phyloP scores from a whole-genome alignment of 352 stramenopile species.

The Pythium oligandrum region DNA sequence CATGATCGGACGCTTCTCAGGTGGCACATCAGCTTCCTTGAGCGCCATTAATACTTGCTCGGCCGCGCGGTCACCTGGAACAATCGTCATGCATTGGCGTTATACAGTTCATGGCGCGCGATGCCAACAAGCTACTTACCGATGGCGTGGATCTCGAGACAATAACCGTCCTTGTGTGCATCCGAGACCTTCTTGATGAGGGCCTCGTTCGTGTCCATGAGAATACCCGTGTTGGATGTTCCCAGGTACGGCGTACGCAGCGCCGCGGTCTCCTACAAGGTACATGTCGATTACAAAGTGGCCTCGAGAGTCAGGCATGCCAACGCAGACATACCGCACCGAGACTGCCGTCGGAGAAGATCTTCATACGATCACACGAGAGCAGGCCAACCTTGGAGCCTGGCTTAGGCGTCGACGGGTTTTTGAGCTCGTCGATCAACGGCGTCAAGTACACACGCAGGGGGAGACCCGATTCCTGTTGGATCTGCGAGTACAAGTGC shows the following conservation, averaged over 20 bases:
- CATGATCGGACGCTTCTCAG: constrained; percentile 69
- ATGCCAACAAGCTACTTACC: constrained; percentile 26
- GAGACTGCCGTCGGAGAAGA: constrained; percentile 87
- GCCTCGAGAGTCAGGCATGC: too few relatives aligned
- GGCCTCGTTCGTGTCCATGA: constrained; percentile 73
- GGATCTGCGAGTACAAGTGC: constrained; percentile 75
- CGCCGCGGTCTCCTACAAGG: constrained; percentile 73
- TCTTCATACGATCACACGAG: constrained; percentile 82
- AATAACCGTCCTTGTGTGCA: constrained; percentile 50
- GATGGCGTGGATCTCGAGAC: constrained; percentile 88
- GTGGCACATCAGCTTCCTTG: constrained; percentile 35
- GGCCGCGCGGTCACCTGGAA: constrained; percentile 55
- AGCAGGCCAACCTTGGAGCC: constrained; percentile 46
- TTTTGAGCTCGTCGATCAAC: constrained; percentile 55
- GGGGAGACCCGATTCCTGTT: constrained; percentile 43
- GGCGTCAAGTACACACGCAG: constrained; percentile 80
- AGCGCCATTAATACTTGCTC: constrained; percentile 75
- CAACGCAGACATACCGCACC: constrained; percentile 45
- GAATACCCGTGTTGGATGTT: constrained; percentile 66
- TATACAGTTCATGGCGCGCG: background rate
- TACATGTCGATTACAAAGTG: too few relatives aligned
- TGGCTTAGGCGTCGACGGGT: constrained; percentile 33
- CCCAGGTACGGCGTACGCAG: constrained; percentile 61
- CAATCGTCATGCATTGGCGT: constrained; percentile 5
- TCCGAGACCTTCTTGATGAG: constrained; percentile 63